A percentile compares a stretch with the other conserved stretches of the same genome.
phyloP scores from a whole-genome alignment of 306 rosid genomes.

The Herpetospermum pedunculosum region DNA sequence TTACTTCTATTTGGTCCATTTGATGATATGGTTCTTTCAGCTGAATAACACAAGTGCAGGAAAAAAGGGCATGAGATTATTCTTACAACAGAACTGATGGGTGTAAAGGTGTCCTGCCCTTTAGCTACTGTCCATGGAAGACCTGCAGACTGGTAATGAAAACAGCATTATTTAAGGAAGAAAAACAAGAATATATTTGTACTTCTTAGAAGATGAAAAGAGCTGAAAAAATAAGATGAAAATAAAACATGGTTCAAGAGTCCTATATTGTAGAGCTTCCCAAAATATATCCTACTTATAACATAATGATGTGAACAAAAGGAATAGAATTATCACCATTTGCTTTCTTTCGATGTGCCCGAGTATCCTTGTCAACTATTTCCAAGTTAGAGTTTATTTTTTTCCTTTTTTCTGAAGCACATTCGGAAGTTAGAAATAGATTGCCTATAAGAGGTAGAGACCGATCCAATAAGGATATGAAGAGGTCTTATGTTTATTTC shows the following conservation, averaged over 20 bases:
- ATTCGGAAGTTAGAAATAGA: neutral
- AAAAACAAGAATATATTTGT: slow-evolving; percentile 8
- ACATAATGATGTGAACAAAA: neutral
- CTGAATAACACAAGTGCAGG: neutral
- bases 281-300: neutral
- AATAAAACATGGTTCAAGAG: neutral
- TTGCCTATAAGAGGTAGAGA: neutral
- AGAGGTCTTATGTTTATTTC: neutral
- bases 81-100: slow-evolving; percentile 69
- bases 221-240: neutral
- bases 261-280: neutral
- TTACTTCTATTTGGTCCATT: neutral
- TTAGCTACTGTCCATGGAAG: slow-evolving; percentile 94
- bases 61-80: neutral
- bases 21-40: neutral
- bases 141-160: slow-evolving; percentile 67
- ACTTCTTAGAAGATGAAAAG: neutral
- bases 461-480: neutral
- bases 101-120: slow-evolving; percentile 96
- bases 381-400: too few relatives aligned
- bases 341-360: neutral
- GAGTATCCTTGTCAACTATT: neutral
- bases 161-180: neutral
- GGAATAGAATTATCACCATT: neutral
- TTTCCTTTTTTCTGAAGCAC: too few relatives aligned